These are phyloP conservation scores for Deuterostichococcus epilithicus DNA, from an alignment of 139 green algal genomes.

Conservation along the genomic window DNA sequence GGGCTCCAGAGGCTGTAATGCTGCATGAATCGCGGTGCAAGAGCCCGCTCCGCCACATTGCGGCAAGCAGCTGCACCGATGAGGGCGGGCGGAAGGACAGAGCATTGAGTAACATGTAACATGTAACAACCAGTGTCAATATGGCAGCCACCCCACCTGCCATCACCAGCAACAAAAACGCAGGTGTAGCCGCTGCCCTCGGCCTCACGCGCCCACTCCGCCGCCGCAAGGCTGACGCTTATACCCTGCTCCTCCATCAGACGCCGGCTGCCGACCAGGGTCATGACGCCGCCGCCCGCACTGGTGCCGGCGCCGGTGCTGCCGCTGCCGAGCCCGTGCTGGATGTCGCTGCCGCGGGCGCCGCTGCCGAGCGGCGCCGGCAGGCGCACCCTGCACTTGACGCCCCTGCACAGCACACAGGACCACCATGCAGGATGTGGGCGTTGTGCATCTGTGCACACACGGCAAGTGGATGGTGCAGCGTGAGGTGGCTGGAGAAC, in stretches of 20 bases:
- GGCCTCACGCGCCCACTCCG: slow-evolving; percentile 48
- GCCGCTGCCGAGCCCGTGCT: background rate
- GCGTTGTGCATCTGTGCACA: too few species aligned
- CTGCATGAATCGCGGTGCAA: too few species aligned
- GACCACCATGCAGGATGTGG: too few species aligned
- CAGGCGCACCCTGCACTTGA: background rate
- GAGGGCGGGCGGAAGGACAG: too few species aligned
- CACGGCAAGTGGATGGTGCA: too few species aligned
- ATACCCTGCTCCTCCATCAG: slow-evolving; percentile 66
- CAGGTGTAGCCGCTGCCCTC: slow-evolving; percentile 23
- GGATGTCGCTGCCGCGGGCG: slow-evolving; percentile 15
- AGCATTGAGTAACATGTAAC: too few species aligned
- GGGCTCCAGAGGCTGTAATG: too few species aligned
- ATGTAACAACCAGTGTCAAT: too few species aligned
- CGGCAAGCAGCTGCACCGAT: too few species aligned
- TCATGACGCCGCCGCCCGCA: slow-evolving; percentile 14
- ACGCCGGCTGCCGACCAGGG: slow-evolving; percentile 68
- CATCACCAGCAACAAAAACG: background rate
- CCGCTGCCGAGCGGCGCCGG: background rate
- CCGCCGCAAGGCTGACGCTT: slow-evolving; percentile 27
- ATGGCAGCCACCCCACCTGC: too few species aligned
- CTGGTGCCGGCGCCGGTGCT: background rate
- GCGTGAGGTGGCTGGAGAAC: too few species aligned
- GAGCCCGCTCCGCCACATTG: too few species aligned
- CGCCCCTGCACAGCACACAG: background rate